Evolutionary conservation across 2,329 filamentous ascomycete species (phyloP).

Genomic region (Xylaria multiplex): DNA sequence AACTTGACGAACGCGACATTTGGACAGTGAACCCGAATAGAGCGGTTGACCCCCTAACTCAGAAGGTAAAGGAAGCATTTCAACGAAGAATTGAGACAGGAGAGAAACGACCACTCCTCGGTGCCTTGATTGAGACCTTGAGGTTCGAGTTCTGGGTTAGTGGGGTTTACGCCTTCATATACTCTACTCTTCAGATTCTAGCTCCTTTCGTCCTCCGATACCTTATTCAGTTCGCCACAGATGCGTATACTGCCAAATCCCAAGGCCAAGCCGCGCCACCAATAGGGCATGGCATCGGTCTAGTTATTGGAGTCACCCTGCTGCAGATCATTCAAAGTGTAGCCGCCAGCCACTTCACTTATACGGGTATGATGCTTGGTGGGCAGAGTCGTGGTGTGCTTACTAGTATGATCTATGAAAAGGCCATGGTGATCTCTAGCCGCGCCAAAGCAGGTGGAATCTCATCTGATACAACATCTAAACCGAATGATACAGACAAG

Average conservation of each 20-base stretch:
- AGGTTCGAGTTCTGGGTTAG: conserved; percentile 85
- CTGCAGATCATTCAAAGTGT: conserved; percentile 89
- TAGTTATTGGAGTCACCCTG: conserved; percentile 82
- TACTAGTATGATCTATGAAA: conserved; percentile 89
- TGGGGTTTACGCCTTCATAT: conserved; percentile 74
- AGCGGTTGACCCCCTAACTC: conserved; percentile 74
- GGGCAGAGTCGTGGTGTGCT: conserved; percentile 83
- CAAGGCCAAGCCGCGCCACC: conserved; percentile 65
- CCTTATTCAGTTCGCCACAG: conserved; percentile 83
- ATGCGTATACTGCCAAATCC: conserved; percentile 75
- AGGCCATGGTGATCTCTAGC: conserved; percentile 88
- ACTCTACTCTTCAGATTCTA: conserved; percentile 81
- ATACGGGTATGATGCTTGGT: conserved; percentile 89
- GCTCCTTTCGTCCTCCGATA: conserved; percentile 87
- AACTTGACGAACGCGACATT: conserved; percentile 84
- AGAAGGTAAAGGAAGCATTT: conserved; percentile 68
- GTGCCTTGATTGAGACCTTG: conserved; percentile 82
- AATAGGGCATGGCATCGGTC: conserved; percentile 80
- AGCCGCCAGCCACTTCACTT: conserved; percentile 90
- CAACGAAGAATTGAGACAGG: conserved; percentile 71
- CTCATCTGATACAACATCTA: no score
- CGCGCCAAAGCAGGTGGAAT: conserved; percentile 84
- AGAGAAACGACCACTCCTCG: conserved; percentile 77
- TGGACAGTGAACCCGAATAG: conserved; percentile 88
- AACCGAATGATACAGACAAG: conserved; percentile 25